Conservation (phyloP, 1,139 yeast species). For the Zygosaccharomyces pseudobailii region DNA sequence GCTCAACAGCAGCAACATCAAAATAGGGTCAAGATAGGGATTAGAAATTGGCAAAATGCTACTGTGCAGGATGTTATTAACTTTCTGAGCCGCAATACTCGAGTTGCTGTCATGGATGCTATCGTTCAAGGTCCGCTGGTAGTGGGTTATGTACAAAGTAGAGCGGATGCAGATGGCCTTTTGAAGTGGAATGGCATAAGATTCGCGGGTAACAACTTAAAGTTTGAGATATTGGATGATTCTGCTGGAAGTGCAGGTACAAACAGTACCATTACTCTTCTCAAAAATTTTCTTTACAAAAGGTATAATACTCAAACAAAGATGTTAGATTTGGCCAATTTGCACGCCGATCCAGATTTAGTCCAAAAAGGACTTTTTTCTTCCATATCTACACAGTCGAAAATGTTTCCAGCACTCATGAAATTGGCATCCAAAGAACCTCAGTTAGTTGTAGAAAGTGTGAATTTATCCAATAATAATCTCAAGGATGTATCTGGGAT, state of each 20-base stretch:
- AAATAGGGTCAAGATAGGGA: conserved; percentile 30
- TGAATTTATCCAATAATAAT: conserved; percentile 69
- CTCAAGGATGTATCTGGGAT: conserved; percentile 60
- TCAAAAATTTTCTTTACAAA: conserved; percentile 55
- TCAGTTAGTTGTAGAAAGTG: conserved; percentile 54
- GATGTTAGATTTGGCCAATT: conserved; percentile 65
- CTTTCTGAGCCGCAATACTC: conserved; percentile 66
- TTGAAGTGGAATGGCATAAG: conserved; percentile 66
- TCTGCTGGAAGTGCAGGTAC: conserved; percentile 22
- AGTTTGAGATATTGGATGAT: conserved; percentile 43
- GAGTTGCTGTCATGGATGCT: conserved; percentile 50
- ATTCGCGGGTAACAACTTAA: conserved; percentile 71
- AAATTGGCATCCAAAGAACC: conserved; percentile 58
- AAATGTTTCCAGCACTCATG: conserved; percentile 89
- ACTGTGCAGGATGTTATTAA: conserved; percentile 60
- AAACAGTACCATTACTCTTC: conserved; percentile 52
- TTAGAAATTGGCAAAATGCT: conserved; percentile 81
- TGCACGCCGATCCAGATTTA: conserved; percentile 62
- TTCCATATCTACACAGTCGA: conserved; percentile 54
- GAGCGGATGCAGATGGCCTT: conserved; percentile 55
- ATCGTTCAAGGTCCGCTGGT: conserved; percentile 41
- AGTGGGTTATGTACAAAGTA: conserved; percentile 53
- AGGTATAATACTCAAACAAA: conserved; percentile 63
- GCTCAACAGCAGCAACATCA: conserved; percentile 29
- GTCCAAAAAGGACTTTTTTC: conserved; percentile 62